Evolutionary conservation across 1,139 yeast species (phyloP).

Genomic region (Saccharomyces hybrid): DNA sequence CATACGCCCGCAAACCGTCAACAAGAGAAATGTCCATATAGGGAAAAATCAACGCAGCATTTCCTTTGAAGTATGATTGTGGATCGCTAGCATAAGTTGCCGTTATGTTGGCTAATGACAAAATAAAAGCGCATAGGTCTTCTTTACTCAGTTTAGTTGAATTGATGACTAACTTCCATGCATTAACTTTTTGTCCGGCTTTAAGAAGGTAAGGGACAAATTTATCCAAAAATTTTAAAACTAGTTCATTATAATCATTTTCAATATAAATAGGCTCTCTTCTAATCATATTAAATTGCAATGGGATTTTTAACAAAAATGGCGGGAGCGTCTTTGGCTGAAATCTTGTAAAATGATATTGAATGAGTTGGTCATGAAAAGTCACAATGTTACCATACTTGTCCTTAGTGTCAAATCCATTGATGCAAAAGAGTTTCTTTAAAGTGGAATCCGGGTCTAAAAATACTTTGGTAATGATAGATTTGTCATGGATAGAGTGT

Average conservation of each 20-base stretch:
- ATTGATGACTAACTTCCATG: slow-evolving; percentile 15
- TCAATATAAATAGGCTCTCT: slow-evolving; percentile 13
- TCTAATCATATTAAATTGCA: slow-evolving; percentile 18
- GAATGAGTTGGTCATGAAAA: slow-evolving; percentile 14
- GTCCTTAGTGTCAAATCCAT: slow-evolving; percentile 13
- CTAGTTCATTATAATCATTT: slow-evolving; percentile 13
- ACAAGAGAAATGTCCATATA: slow-evolving; percentile 28
- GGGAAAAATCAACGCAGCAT: slow-evolving; percentile 20
- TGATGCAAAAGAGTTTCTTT: slow-evolving; percentile 11
- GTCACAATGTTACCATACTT: slow-evolving; percentile 18
- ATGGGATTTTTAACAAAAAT: slow-evolving; percentile 15
- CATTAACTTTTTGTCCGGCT: slow-evolving; percentile 1
- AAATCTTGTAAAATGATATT: slow-evolving; percentile 15
- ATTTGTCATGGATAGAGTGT: slow-evolving; percentile 16
- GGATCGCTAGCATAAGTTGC: slow-evolving; percentile 8
- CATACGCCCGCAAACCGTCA: slow-evolving; percentile 14
- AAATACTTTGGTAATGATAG: slow-evolving; percentile 7
- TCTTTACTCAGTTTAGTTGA: slow-evolving; percentile 20
- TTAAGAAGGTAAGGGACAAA: slow-evolving; percentile 14
- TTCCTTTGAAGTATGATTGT: slow-evolving; percentile 9
- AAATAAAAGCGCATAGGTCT: slow-evolving; percentile 21
- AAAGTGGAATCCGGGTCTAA: slow-evolving; percentile 12
- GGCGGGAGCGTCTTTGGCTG: slow-evolving; percentile 11
- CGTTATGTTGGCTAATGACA: slow-evolving; percentile 20
- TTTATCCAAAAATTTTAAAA: slow-evolving; percentile 16